Conservation (phyloP, 371 early-diverging fungal genomes). For the Mucor mucedo region DNA sequence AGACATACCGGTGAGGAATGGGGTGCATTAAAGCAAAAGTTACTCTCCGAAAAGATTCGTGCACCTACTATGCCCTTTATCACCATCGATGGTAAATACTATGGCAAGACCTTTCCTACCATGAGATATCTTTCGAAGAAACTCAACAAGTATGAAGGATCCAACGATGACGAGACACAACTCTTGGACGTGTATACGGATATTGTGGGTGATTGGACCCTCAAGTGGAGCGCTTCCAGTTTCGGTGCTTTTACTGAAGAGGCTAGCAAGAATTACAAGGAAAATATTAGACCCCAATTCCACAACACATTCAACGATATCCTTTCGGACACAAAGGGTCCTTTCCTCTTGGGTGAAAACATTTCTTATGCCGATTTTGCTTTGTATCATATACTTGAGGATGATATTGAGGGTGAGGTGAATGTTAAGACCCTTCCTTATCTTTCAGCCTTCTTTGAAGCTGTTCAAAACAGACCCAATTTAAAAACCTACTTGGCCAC, state of each 20-base stretch:
- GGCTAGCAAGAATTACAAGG: slow-evolving; percentile 8
- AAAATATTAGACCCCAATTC: background rate
- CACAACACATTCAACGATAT: slow-evolving; percentile 9
- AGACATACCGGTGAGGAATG: slow-evolving; percentile 19
- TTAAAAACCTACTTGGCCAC: slow-evolving; percentile 20
- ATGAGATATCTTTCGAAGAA: slow-evolving; percentile 32
- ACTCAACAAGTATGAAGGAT: slow-evolving; percentile 32
- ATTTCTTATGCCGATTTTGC: slow-evolving; percentile 39
- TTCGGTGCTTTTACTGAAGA: slow-evolving; percentile 3
- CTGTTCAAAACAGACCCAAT: slow-evolving; percentile 20
- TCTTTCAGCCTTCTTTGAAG: slow-evolving; percentile 9
- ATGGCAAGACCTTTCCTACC: slow-evolving; percentile 27
- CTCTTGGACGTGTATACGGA: slow-evolving; percentile 29
- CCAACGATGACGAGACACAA: slow-evolving; percentile 31
- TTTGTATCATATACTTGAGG: slow-evolving; percentile 26
- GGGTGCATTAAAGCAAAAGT: slow-evolving; percentile 15
- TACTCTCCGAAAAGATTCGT: slow-evolving; percentile 7
- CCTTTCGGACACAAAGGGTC: slow-evolving; percentile 7
- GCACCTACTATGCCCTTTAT: slow-evolving; percentile 31
- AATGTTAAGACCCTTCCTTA: slow-evolving; percentile 5
- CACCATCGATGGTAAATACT: slow-evolving; percentile 30
- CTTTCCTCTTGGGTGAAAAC: slow-evolving; percentile 31
- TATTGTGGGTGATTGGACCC: slow-evolving; percentile 15
- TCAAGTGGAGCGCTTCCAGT: background rate
- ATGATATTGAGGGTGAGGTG: slow-evolving; percentile 11